Percentiles rank a stretch among this genome's conserved stretches.
Evolutionary conservation across 805 yeast species (phyloP).

Genomic region (Wickerhamomyces alni): DNA sequence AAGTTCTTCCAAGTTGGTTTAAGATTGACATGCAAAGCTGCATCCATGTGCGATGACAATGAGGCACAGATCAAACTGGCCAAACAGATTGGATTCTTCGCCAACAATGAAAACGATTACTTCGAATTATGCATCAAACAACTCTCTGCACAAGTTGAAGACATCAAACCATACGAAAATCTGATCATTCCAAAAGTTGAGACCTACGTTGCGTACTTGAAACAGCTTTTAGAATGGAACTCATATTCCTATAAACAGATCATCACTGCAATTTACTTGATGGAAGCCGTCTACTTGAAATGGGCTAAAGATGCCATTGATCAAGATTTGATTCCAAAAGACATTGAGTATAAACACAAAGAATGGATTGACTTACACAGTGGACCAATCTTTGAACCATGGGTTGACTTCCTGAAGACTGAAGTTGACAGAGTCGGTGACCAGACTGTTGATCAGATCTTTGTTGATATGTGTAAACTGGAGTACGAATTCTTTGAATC

Average conservation of each 20-base stretch:
- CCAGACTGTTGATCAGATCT: constrained; percentile 25
- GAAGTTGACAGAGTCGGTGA: constrained; percentile 36
- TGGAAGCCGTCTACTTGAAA: constrained; percentile 45
- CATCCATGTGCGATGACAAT: constrained; percentile 36
- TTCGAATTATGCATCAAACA: constrained; percentile 30
- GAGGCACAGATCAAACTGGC: constrained; percentile 34
- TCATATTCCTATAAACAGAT: constrained; percentile 32
- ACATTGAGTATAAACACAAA: constrained; percentile 38
- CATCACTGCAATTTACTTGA: constrained; percentile 37
- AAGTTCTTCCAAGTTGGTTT: constrained; percentile 39
- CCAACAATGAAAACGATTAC: constrained; percentile 43
- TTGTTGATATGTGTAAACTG: constrained; percentile 30
- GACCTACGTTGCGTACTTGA: constrained; percentile 30
- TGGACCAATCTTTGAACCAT: constrained; percentile 39
- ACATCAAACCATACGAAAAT: constrained; percentile 11
- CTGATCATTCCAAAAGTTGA: constrained; percentile 29
- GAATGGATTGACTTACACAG: constrained; percentile 50
- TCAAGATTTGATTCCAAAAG: constrained; percentile 19
- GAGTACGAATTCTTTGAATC: constrained; percentile 43
- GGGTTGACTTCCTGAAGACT: constrained; percentile 40
- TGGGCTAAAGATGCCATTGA: constrained; percentile 42
- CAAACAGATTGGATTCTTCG: constrained; percentile 45
- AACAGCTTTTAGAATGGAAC: constrained; percentile 23
- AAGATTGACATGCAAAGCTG: constrained; percentile 36
- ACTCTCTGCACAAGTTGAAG: constrained; percentile 16